Evolutionary conservation across 768 basidiomycete genomes (phyloP).

Genomic region (Suillus luteus): DNA sequence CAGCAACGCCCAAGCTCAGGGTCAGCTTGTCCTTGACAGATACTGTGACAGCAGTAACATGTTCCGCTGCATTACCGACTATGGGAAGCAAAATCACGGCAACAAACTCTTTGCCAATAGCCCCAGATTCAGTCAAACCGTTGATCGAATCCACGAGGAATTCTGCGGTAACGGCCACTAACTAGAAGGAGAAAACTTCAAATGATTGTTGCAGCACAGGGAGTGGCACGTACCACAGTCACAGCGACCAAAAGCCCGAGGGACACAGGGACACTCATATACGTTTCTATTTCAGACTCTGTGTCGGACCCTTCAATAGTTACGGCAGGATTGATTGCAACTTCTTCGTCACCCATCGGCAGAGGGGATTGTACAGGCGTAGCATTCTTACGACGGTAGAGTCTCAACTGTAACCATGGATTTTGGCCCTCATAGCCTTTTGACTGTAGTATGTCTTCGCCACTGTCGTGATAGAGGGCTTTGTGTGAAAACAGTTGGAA

Average conservation of each 20-base stretch:
- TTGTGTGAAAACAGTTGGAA: constrained; percentile 84
- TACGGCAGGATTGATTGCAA: too few relatives aligned
- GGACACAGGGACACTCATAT: constrained; percentile 57
- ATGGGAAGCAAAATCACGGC: constrained; percentile 89
- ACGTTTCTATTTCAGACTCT: constrained; percentile 40
- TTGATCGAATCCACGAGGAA: constrained; percentile 80
- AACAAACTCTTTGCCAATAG: constrained; percentile 78
- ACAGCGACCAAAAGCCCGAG: constrained; percentile 54
- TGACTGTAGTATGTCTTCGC: constrained; percentile 40
- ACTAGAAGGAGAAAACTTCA: constrained; percentile 31
- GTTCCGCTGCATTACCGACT: constrained; percentile 90
- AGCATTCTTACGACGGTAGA: neutral
- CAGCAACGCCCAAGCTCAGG: constrained; percentile 86
- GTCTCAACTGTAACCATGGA: constrained; percentile 22
- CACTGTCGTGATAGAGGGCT: constrained; percentile 58
- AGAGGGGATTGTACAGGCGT: constrained; percentile 12
- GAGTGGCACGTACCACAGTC: constrained; percentile 53
- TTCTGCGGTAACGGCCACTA: constrained; percentile 59
- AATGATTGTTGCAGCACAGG: neutral
- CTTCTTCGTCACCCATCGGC: neutral
- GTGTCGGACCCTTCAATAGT: constrained; percentile 6
- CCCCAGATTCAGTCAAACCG: constrained; percentile 59
- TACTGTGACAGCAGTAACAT: constrained; percentile 89
- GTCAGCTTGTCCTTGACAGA: constrained; percentile 90
- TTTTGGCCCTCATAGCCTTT: constrained; percentile 44